These are phyloP conservation scores for Sclerotinia sclerotiorum DNA, from an alignment of 2,329 filamentous ascomycete genomes.

Conservation along the genomic window DNA sequence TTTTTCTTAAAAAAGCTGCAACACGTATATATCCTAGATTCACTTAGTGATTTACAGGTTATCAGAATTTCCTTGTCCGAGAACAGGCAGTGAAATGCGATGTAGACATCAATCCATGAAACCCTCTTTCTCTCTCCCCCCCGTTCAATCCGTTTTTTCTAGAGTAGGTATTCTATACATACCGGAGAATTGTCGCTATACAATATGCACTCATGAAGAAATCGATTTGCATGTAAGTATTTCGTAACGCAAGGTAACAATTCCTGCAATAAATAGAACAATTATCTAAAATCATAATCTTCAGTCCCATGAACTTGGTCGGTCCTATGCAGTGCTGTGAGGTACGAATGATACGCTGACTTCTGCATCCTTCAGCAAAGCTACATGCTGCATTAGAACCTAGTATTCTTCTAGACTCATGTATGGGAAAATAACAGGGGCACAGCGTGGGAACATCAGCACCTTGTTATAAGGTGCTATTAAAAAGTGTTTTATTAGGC, in stretches of 20 bases:
- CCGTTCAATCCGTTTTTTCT: not conserved
- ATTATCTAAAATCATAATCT: not conserved
- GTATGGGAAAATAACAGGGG: not conserved
- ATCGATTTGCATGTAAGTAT: no score
- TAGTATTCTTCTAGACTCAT: not conserved
- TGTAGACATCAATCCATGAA: not conserved
- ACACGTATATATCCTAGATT: not conserved
- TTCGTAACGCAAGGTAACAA: no score
- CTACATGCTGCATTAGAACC: not conserved
- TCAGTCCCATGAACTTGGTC: constrained; percentile 10
- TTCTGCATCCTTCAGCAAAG: not conserved
- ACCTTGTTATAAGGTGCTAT: not conserved
- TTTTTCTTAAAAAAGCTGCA: not conserved
- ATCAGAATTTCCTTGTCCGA: not conserved
- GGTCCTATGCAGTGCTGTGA: constrained; percentile 9
- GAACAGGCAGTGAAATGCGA: not conserved
- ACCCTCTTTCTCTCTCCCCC: not conserved
- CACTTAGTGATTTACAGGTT: not conserved
- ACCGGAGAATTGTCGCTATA: not conserved
- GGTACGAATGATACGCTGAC: constrained; percentile 16
- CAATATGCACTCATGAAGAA: not conserved
- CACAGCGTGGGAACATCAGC: not conserved
- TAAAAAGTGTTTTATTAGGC: no score
- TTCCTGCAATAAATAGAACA: not conserved
- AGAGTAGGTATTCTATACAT: not conserved